phyloP scores from a whole-genome alignment of 306 rosid genomes.

The Carpinus fangiana region DNA sequence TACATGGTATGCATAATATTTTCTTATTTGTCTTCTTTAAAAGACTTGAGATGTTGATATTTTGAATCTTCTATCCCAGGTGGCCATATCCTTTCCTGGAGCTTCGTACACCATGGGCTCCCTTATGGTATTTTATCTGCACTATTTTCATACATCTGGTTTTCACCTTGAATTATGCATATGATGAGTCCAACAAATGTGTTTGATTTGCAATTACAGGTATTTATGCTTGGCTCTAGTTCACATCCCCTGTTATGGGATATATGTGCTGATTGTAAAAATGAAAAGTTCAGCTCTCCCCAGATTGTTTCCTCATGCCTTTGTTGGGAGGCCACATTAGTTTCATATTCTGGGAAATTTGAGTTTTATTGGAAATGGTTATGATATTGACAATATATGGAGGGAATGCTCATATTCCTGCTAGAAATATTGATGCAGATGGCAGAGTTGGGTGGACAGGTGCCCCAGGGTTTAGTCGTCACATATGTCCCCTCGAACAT shows the following conservation, averaged over 20 bases:
- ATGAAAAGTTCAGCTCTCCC: slow-evolving; percentile 53
- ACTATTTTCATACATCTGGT: background rate
- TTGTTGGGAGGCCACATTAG: slow-evolving; percentile 31
- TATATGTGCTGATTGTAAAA: slow-evolving; percentile 55
- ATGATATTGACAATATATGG: slow-evolving; percentile 7
- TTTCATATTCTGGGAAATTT: slow-evolving; percentile 1
- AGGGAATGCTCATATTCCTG: slow-evolving; percentile 15
- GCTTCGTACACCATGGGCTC: slow-evolving; percentile 72
- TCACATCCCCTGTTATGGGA: slow-evolving; percentile 76
- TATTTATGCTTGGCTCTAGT: slow-evolving; percentile 57
- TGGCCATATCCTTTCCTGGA: slow-evolving; percentile 90
- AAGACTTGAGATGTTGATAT: background rate
- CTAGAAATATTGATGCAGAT: background rate
- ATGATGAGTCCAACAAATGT: slow-evolving; percentile 5
- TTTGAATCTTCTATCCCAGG: slow-evolving; percentile 29
- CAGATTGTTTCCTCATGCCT: slow-evolving; percentile 50
- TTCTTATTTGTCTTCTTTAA: background rate
- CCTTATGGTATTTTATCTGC: slow-evolving; percentile 56
- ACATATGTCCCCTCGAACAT: no score
- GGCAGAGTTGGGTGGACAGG: no score
- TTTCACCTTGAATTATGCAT: background rate
- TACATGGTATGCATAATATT: slow-evolving; percentile 33
- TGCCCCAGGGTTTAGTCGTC: no score
- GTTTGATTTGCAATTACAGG: slow-evolving; percentile 42
- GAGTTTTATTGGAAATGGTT: background rate